Conservation (phyloP, 2,329 filamentous ascomycete species). For the Pseudopyricularia javanii region DNA sequence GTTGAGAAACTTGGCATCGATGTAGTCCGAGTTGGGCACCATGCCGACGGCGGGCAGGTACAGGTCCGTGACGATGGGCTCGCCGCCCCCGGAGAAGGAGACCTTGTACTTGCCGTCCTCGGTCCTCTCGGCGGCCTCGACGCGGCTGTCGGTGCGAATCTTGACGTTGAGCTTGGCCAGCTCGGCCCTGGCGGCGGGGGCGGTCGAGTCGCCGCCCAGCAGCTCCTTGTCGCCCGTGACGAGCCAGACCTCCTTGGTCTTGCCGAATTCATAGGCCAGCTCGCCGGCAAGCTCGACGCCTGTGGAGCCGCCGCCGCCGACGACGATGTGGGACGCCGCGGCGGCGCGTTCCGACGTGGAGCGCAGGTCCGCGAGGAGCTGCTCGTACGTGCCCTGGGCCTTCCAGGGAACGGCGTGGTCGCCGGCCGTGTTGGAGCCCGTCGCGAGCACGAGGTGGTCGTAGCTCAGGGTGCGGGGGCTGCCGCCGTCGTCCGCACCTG, state of each 20-base stretch:
- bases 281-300: constrained; percentile 44
- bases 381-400: constrained; percentile 31
- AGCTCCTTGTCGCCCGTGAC: constrained; percentile 27
- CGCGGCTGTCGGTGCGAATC: constrained; percentile 28
- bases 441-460: constrained; percentile 46
- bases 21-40: constrained; percentile 39
- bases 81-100: constrained; percentile 29
- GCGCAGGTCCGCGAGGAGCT: constrained; percentile 26
- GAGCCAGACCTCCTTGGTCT: constrained; percentile 35
- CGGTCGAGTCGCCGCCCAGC: constrained; percentile 28
- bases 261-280: constrained; percentile 34
- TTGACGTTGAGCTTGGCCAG: constrained; percentile 41
- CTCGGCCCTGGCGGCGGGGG: constrained; percentile 28
- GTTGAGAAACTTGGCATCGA: constrained; percentile 31
- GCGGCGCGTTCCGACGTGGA: constrained; percentile 25
- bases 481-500: constrained; percentile 10
- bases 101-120: constrained; percentile 35
- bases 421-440: constrained; percentile 30
- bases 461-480: constrained; percentile 24
- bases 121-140: constrained; percentile 19
- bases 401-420: constrained; percentile 38
- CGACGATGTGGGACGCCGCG: constrained; percentile 36
- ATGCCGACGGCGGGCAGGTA: constrained; percentile 42
- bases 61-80: constrained; percentile 35
- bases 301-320: constrained; percentile 44